phyloP scores from a whole-genome alignment of 140 eudicot species.

The Erigeron philadelphicus region DNA sequence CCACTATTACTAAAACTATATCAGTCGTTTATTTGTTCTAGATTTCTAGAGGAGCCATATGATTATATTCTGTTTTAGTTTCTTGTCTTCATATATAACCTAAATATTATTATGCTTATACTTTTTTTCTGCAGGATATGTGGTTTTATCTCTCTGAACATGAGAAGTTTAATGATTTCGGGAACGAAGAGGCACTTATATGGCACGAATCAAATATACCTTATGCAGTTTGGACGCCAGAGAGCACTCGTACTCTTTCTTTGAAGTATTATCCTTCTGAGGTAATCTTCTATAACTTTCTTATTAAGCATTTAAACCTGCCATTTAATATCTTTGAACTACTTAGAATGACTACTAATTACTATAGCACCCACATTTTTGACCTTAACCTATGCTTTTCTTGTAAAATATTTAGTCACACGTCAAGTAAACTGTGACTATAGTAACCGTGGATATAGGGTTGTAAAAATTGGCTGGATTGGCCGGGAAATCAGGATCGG shows the following conservation, averaged over 20 bases:
- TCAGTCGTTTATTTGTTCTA: neutral
- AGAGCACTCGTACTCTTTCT: conserved; percentile 70
- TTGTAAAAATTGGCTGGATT: too few species aligned
- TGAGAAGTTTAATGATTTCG: conserved; percentile 67
- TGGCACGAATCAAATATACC: conserved; percentile 98
- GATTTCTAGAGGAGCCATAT: too few species aligned
- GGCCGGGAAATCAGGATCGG: too few species aligned
- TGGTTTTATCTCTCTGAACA: conserved; percentile 88
- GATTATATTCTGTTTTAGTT: neutral
- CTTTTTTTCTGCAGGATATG: conserved; percentile 62
- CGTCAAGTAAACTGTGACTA: too few species aligned
- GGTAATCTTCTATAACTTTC: conserved; percentile 35
- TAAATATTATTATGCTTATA: conserved; percentile 15
- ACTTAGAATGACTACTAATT: too few species aligned
- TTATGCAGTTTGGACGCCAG: conserved; percentile 83
- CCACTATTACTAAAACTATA: neutral
- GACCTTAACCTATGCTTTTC: too few species aligned
- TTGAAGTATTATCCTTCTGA: conserved; percentile 81
- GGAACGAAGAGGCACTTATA: conserved; percentile 74
- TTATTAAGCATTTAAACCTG: neutral
- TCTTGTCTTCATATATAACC: conserved; percentile 8
- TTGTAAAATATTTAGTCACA: too few species aligned
- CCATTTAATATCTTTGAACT: too few species aligned
- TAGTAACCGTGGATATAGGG: too few species aligned
- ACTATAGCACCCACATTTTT: too few species aligned